Evolutionary conservation across 352 stramenopile species (phyloP).

Genomic region (Phytopythium mirpurense): DNA sequence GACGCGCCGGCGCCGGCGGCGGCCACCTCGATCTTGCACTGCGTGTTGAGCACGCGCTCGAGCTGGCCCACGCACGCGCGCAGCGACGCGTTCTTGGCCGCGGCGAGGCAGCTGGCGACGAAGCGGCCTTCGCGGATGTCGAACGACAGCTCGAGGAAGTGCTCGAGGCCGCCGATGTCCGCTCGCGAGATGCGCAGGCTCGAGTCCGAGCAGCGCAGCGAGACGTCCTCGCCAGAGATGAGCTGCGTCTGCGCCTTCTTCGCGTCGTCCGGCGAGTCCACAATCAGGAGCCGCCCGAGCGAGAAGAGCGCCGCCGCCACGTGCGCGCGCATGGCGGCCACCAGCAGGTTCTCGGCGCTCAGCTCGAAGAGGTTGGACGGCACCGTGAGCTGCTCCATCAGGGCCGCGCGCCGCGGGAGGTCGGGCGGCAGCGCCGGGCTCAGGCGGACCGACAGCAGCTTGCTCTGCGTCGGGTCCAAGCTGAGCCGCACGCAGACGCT

Average conservation of each 20-base stretch:
- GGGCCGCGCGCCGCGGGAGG: conserved; percentile 37
- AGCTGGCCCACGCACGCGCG: conserved; percentile 49
- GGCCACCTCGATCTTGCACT: conserved; percentile 72
- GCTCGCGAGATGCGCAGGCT: conserved; percentile 59
- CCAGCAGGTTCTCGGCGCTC: conserved; percentile 68
- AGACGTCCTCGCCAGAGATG: conserved; percentile 66
- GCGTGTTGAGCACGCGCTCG: conserved; percentile 67
- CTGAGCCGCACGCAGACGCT: conserved; percentile 66
- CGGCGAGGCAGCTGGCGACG: conserved; percentile 59
- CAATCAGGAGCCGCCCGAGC: conserved; percentile 59
- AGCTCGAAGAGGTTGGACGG: conserved; percentile 77
- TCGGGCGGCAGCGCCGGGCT: conserved; percentile 63
- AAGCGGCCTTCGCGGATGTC: conserved; percentile 72
- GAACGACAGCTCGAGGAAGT: conserved; percentile 79
- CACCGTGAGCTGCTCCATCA: conserved; percentile 59
- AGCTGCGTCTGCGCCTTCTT: conserved; percentile 46
- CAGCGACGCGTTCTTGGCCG: conserved; percentile 53
- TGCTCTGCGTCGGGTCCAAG: conserved; percentile 54
- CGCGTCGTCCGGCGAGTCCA: conserved; percentile 57
- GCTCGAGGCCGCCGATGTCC: conserved; percentile 72
- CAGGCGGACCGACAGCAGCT: conserved; percentile 56
- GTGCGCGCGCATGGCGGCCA: conserved; percentile 72
- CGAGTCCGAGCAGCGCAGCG: conserved; percentile 48
- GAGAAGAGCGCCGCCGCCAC: conserved; percentile 68
- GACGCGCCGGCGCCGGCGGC: conserved; percentile 25